phyloP scores from a whole-genome alignment of 1,284 basidiomycete species.

The Austropuccinia psidii region DNA sequence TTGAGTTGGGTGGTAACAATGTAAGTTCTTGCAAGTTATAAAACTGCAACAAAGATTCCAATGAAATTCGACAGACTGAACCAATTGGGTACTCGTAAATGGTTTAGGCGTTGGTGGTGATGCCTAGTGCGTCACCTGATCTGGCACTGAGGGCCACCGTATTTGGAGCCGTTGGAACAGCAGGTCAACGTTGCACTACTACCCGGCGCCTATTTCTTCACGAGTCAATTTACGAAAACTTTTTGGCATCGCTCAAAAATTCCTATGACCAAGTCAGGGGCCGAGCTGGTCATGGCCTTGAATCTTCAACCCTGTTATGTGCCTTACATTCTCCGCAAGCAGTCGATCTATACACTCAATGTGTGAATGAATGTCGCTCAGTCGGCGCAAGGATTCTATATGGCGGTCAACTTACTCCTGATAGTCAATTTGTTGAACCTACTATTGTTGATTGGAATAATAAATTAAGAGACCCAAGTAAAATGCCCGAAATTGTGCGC shows the following conservation, averaged over 20 bases:
- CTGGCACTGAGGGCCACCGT: constrained; percentile 80
- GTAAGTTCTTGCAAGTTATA: constrained; percentile 4
- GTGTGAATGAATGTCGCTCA: constrained; percentile 59
- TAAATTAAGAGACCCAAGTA: constrained; percentile 54
- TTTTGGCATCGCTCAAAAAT: constrained; percentile 66
- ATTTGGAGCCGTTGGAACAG: constrained; percentile 89
- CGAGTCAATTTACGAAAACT: constrained; percentile 63
- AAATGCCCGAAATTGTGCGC: constrained; percentile 61
- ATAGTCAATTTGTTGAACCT: constrained; percentile 68
- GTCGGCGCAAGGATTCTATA: constrained; percentile 67
- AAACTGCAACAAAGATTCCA: not conserved
- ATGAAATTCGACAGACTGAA: not conserved
- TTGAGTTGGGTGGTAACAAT: constrained; percentile 95
- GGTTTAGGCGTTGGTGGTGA: constrained; percentile 66
- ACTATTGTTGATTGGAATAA: constrained; percentile 58
- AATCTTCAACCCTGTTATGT: constrained; percentile 65
- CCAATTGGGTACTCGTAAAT: constrained; percentile 51
- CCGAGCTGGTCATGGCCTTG: constrained; percentile 72
- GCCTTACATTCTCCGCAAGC: constrained; percentile 69
- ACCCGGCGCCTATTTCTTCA: constrained; percentile 85
- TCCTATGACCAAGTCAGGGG: constrained; percentile 56
- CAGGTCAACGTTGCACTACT: constrained; percentile 88
- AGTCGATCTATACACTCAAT: constrained; percentile 59
- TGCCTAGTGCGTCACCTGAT: constrained; percentile 83
- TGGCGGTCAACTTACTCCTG: constrained; percentile 54